phyloP scores from a whole-genome alignment of 208 protist species.

The Naegleria gruberi region DNA sequence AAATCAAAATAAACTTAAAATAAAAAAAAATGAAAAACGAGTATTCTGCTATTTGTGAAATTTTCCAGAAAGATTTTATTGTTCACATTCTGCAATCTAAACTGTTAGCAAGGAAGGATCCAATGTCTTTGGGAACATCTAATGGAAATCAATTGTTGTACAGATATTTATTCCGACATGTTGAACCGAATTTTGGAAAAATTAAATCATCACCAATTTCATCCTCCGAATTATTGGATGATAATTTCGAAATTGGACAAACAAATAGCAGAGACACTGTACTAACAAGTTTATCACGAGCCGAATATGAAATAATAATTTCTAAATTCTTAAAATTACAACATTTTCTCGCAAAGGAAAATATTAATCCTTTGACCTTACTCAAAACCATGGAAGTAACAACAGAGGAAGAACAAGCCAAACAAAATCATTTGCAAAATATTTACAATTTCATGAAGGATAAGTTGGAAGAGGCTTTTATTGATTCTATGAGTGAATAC shows the following conservation, averaged over 20 bases:
- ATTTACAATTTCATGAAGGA: background rate
- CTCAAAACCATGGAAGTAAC: no score
- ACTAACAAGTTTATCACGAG: background rate
- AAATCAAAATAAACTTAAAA: no score
- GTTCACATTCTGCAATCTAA: background rate
- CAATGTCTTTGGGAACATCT: background rate
- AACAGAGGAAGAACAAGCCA: background rate
- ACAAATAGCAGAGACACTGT: background rate
- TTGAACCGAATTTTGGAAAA: background rate
- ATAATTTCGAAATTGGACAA: background rate
- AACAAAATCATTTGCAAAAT: background rate
- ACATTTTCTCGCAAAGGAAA: background rate
- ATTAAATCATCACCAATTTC: background rate
- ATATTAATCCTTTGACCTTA: background rate
- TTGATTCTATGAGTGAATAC: background rate
- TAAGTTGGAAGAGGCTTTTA: background rate
- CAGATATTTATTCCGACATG: background rate
- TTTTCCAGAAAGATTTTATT: background rate
- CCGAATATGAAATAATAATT: background rate
- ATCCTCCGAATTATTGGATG: background rate
- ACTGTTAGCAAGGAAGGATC: background rate
- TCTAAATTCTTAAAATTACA: background rate
- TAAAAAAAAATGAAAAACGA: no score
- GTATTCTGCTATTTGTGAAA: background rate
- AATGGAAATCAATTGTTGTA: background rate